These are phyloP conservation scores for Blastocladiella britannica DNA, from an alignment of 192 early-diverging fungal species.

Conservation along the genomic window DNA sequence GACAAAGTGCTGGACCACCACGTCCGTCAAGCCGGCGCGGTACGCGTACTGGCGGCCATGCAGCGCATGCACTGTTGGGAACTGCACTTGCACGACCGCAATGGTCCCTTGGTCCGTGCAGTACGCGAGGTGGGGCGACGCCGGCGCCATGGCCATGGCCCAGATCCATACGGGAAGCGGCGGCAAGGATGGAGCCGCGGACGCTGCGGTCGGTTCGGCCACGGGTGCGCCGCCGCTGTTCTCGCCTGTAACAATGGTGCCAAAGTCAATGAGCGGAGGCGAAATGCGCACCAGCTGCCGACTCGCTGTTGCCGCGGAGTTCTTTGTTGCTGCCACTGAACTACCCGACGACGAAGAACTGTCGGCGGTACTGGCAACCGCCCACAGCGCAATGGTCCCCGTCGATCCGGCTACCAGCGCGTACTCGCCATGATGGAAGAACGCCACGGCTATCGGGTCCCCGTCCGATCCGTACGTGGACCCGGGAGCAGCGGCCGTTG, in stretches of 20 bases:
- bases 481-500: slow-evolving; percentile 32
- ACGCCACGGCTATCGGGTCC: slow-evolving; percentile 10
- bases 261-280: no score
- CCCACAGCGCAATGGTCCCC: slow-evolving; percentile 31
- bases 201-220: slow-evolving; percentile 18
- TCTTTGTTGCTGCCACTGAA: no score
- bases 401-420: slow-evolving; percentile 29
- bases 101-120: slow-evolving; percentile 32
- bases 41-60: slow-evolving; percentile 34
- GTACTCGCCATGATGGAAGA: slow-evolving; percentile 27
- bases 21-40: slow-evolving; percentile 36
- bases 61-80: slow-evolving; percentile 35
- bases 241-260: slow-evolving; percentile 22
- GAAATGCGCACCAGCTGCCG: no score
- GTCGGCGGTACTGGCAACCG: slow-evolving; percentile 25
- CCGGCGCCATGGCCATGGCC: slow-evolving; percentile 24
- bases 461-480: no score
- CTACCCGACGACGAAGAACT: no score
- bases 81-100: slow-evolving; percentile 23
- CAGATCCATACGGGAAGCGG: no score
- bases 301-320: no score
- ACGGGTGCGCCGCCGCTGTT: slow-evolving; percentile 17
- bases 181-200: no score
- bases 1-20: slow-evolving; percentile 33
- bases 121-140: slow-evolving; percentile 26